Conservation (phyloP, 495 filamentous ascomycete genomes). For the Talaromyces proteolyticus region DNA sequence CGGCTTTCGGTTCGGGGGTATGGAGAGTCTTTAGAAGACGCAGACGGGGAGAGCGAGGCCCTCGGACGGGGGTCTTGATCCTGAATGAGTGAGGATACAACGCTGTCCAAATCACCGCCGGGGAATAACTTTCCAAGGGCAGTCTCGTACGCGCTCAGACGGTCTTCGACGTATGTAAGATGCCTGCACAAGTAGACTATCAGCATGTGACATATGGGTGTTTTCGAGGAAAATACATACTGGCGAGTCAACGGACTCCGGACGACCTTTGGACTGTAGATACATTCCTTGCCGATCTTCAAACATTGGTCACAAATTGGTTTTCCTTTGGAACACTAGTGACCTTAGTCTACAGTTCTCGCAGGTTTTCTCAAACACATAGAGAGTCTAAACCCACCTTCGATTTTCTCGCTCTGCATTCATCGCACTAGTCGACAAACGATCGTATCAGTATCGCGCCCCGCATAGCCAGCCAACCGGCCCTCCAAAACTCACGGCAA, state of each 20-base stretch:
- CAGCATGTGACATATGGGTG: slow-evolving; percentile 1
- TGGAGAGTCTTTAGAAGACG: slow-evolving; percentile 33
- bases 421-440: slow-evolving; percentile 36
- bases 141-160: slow-evolving; percentile 38
- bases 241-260: slow-evolving; percentile 42
- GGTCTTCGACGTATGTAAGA: slow-evolving; percentile 45
- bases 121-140: slow-evolving; percentile 38
- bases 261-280: slow-evolving; percentile 42
- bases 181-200: slow-evolving; percentile 28
- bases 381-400: slow-evolving; percentile 29
- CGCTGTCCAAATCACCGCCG: slow-evolving; percentile 40
- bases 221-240: slow-evolving; percentile 18
- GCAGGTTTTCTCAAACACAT: neutral
- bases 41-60: slow-evolving; percentile 9
- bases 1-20: slow-evolving; percentile 27
- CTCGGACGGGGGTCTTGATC: slow-evolving; percentile 29
- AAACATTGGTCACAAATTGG: slow-evolving; percentile 38
- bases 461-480: neutral
- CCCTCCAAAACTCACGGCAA: slow-evolving; percentile 44
- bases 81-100: slow-evolving; percentile 36
- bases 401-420: slow-evolving; percentile 43
- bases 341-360: neutral
- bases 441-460: too few species aligned
- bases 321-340: slow-evolving; percentile 43
- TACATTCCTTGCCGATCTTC: slow-evolving; percentile 40